A percentile compares a stretch with the other conserved stretches of the same genome.
Conservation (phyloP, 2,329 filamentous ascomycete genomes). For the Neonectria sp. region DNA sequence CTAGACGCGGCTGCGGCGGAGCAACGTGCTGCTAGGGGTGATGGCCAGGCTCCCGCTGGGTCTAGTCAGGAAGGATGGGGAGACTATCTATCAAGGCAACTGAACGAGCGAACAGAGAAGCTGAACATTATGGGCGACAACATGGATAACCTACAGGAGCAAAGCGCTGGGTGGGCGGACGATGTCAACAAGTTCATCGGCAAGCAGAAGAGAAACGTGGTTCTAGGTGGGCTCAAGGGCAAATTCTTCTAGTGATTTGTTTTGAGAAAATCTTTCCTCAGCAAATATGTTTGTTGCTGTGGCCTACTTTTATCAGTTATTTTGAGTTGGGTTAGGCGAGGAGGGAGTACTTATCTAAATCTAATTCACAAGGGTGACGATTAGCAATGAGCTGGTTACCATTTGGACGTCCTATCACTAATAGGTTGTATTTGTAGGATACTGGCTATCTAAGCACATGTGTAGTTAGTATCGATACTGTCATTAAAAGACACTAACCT, state of each 20-base stretch:
- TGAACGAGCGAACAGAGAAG: constrained; percentile 93
- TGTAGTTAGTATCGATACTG: background rate
- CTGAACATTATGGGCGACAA: constrained; percentile 86
- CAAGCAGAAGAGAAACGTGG: constrained; percentile 88
- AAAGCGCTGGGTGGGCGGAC: constrained; percentile 86
- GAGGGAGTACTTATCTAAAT: background rate
- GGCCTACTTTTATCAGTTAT: background rate
- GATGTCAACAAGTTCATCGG: constrained; percentile 90
- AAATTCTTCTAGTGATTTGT: constrained; percentile 62
- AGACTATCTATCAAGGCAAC: constrained; percentile 86
- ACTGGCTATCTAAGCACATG: background rate
- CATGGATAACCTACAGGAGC: constrained; percentile 86
- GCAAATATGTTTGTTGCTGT: background rate
- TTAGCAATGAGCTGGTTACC: background rate
- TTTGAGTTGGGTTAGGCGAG: background rate
- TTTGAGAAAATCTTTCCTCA: background rate
- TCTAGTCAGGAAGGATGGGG: constrained; percentile 74
- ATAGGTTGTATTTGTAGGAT: background rate
- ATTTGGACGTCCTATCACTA: background rate
- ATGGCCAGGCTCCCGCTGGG: constrained; percentile 48
- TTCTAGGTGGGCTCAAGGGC: constrained; percentile 78
- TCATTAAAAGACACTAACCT: background rate
- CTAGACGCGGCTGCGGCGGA: constrained; percentile 84
- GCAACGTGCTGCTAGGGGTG: constrained; percentile 70
- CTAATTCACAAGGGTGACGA: background rate